Base-by-base conservation (phyloP, 1,139 yeast species). In the Candida tropicalis region DNA sequence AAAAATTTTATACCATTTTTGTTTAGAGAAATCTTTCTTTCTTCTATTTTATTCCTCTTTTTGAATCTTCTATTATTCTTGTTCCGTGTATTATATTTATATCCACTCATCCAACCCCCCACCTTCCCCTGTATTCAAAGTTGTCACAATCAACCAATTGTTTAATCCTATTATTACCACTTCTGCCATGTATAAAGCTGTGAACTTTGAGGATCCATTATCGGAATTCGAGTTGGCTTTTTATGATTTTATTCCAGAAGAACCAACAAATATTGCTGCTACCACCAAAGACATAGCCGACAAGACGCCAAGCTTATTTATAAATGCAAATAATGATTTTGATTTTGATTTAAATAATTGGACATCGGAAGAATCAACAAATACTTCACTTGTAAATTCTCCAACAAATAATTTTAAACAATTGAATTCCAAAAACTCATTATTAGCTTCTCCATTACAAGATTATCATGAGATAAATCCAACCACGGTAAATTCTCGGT, bases 371-470 rank as follows among this genome's bases (percentile, higher is more conserved):
- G 26, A 22, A 22, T 33, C 36, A 22, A 33, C 36, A 12, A 12
- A 27, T 13, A 33, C 38, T 5, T 35, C 31, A 3, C 31, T 12
- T 6, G 11, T 9, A 16, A 35, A 18, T 16, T 25, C 31, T 12
- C 38, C 38, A 3, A 9, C 7, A 3, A 10, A 16, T 27, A 25
- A 35, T 11, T 17, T 18, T 8, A 18, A 24, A 18, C 38, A 25
- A 12, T 25, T 22, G n/a, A 25, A 26, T 23, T 35, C 38, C 15
- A 35, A 35, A 26, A 35, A 35, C 17, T 26, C 39, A 13, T 18
- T 37, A 16, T 17, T 37, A 24, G 22, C 28, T 18, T 37, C 40
- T 10, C 40, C 40, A 5, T 37, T 37, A 37, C 40, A 37, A 28
- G 29, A 22, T 13, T 23, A 15, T 16, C 5, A 22, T 8, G 40